Evolutionary conservation across 2,329 filamentous ascomycete species (phyloP), one percentile per base, ranked within the genome.

Genomic region (Ophiostoma australiae): DNA sequence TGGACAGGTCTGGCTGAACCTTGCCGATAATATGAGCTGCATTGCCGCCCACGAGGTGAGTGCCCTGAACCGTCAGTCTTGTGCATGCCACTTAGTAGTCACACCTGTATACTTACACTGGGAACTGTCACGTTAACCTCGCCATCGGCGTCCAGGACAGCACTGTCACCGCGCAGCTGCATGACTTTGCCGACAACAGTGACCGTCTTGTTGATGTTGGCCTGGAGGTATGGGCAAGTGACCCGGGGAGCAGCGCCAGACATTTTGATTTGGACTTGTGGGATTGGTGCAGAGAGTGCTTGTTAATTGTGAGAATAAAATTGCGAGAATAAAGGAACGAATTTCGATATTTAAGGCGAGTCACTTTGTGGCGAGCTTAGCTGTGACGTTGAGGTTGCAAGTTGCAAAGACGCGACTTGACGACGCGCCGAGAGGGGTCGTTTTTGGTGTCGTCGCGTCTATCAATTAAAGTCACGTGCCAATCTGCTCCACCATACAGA

Each of bases 161-260:
- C 94, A 69, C 87, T 86, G 69, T 95, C 91, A 75, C 94, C 94
- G 69, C 90, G 89, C 33, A 98, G 84, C 76, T 95, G 90, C 4
- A 87, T 86, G 67, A 98, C 93, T 76, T 91, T 93, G 76, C 95
- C 95, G 5, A 97, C 85, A 70, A 98, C 84, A 76, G 93, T 93
- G 73, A 98, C 91, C 73, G 91, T 91, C 74, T 87, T 86, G 75
- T 85, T 84, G 75, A 89, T 84, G 82, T 94, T 97, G 77, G 85
- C 85, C 78, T 93, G 88, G 72, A 98, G 90, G 81, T 94, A 91
- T 58, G 85, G 82, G 70, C 91, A 91, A 67, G 91, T 92, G 79
- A 97, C 88, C 80, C 95, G 93, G 39, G 95, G 94, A 68, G 93
- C 63, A 23, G 63, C 8, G 20, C 33, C 20, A 23, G 63, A n/a